Base-by-base conservation (phyloP, 2,329 filamentous ascomycete genomes). In the Clonostachys solani region DNA sequence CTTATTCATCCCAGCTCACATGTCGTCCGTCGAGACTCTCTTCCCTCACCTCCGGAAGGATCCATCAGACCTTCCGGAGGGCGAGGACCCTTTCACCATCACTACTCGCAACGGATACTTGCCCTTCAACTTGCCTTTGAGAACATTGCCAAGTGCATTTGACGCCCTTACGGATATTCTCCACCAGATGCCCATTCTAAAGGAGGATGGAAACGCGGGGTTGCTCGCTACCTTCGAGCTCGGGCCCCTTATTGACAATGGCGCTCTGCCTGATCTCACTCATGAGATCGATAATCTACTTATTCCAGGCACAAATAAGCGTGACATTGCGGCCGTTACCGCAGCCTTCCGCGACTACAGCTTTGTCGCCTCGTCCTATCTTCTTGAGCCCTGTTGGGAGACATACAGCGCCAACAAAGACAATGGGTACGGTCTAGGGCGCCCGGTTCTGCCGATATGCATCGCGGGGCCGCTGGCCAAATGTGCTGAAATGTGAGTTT, bases 381-480 rank as follows among this genome's bases (percentile, higher is more conserved):
- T 96, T 33, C 82, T 96, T 33, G 92, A 96, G 73, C 92, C 92
- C 12, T 96, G 92, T 65, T 92, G 94, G 68, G 78, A 89, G 69
- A 79, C 78, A 37, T 84, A 83, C 59, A 29, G 23, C 23, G 23
- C 23, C 23, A 57, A 86, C 50, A 84, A 80, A 65, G 86, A 85
- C 0, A 83, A 88, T 62, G 75, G 77, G 2, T 96, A 96, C 62
- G 91, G 91, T 0, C 71, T 95, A 41, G 91, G 84, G 5, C 74
- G 91, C 41, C 80, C 90, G 50, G 73, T 80, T 18, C 68, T 96
- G 56, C 92, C 92, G 2, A 76, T 77, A 45, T 80, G 82, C 57
- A 83, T 96, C 56, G 81, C 89, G n/a, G 73, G 86, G 35, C 91
- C 92, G 0, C 89, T 96, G 61, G 87, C 87, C 43, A 84, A 83